Evolutionary conservation across 805 yeast species (phyloP), one percentile per base, ranked within the genome.

Genomic region (Grigorovia humatica): DNA sequence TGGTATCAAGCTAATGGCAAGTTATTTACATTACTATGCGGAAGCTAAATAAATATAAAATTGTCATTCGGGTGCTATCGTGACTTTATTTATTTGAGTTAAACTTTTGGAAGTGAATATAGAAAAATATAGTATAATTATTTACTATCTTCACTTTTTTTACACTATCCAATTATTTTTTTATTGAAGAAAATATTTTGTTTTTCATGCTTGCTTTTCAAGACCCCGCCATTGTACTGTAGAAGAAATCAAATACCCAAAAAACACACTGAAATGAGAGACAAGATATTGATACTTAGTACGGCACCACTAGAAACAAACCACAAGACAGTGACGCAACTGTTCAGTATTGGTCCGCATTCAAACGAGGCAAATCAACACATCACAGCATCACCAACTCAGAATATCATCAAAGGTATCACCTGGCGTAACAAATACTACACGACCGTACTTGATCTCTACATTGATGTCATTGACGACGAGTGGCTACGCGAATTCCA

Each of bases 1-100:
- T 64, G 99, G 99, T 58, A 82, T 86, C 65, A 93, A 93, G 76
- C 85, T 96, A 13, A 79, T 91, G 71, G 83, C 91, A 58, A 96
- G 97, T 18, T 93, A 89, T 72, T 76, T 93, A 67, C 97, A 93
- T 72, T 90, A 84, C 74, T 85, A 85, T 59, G 86, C 81, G 50
- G 76, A 66, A 48, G 56, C 64, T 23, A 56, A 62, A 13, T 32
- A 32, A 32, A 11, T 32, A 8, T 3, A 23, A 6, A 23, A 23
- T 23, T 23, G 27, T 3, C 27, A 4, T 23, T 23, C 6, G 27
- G 27, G 27, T 23, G 27, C 3, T 23, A 23, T 6, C 27, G 27
- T 23, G 27, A 23, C 3, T 23, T n/a, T 3, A 23, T 23, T 6
- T 23, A 23, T 23, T 23, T 23, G 27, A 23, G 27, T 23, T 23